Percentiles rank a stretch among this genome's conserved stretches.
These are phyloP conservation scores for Podaxis carcinomalis DNA, from an alignment of 768 basidiomycete genomes.

Conservation along the genomic window DNA sequence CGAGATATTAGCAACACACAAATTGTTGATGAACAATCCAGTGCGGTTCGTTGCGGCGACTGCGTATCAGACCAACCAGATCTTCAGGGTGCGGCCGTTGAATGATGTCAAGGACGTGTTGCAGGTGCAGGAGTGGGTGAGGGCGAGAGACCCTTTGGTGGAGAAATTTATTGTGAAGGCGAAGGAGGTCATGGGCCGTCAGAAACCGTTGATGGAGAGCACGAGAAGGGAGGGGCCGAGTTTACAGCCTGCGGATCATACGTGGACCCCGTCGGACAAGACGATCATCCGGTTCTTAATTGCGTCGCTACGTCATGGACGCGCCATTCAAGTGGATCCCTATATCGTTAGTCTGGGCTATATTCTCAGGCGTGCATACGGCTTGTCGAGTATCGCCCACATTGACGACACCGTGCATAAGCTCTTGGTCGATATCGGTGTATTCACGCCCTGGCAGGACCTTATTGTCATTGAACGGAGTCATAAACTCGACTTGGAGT, in stretches of 20 bases:
- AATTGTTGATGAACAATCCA: constrained; percentile 53
- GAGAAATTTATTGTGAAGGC: constrained; percentile 50
- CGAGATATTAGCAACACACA: constrained; percentile 51
- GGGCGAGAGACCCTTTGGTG: constrained; percentile 34
- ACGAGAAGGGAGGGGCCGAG: constrained; percentile 22
- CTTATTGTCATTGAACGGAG: constrained; percentile 27
- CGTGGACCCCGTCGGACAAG: constrained; percentile 51
- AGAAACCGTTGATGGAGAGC: constrained; percentile 24
- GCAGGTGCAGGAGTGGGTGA: constrained; percentile 44
- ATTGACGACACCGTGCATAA: constrained; percentile 27
- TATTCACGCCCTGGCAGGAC: constrained; percentile 81
- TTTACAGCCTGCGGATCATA: constrained; percentile 20
- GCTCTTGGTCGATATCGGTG: constrained; percentile 67
- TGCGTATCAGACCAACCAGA: constrained; percentile 42
- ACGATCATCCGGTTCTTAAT: constrained; percentile 56
- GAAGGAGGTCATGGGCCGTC: constrained; percentile 30
- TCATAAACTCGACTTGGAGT: constrained; percentile 29
- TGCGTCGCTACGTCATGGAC: constrained; percentile 44
- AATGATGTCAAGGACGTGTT: constrained; percentile 49
- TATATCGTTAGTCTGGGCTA: constrained; percentile 46
- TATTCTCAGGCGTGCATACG: constrained; percentile 56
- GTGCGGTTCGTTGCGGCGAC: constrained; percentile 49
- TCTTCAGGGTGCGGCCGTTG: constrained; percentile 61
- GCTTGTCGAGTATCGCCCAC: constrained; percentile 24
- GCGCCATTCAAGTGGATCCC: constrained; percentile 56